These are phyloP conservation scores for Castanea mollissima DNA, from an alignment of 306 rosid genomes.

Conservation along the genomic window DNA sequence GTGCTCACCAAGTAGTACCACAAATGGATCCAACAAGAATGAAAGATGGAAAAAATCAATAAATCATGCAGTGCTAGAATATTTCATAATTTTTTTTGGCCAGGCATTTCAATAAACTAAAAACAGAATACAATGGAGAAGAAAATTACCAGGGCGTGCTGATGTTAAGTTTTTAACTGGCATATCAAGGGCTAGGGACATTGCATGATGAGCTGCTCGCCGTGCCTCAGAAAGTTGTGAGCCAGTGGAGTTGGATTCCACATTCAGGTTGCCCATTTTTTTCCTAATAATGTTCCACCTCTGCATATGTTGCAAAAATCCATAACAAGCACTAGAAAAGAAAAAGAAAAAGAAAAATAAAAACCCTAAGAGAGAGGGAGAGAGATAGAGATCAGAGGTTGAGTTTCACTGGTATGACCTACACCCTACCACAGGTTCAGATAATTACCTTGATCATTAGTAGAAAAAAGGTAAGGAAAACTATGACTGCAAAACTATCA, in stretches of 20 bases:
- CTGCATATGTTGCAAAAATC: conserved; percentile 47
- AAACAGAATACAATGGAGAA: conserved; percentile 10
- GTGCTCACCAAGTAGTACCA: background rate
- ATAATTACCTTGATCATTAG: background rate
- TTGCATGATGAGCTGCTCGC: conserved; percentile 81
- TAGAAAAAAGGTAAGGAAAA: background rate
- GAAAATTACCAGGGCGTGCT: conserved; percentile 49
- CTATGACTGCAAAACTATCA: background rate
- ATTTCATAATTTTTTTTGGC: conserved; percentile 11
- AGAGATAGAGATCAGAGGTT: background rate
- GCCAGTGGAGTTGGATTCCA: conserved; percentile 38
- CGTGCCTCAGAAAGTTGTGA: conserved; percentile 68
- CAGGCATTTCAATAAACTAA: conserved; percentile 2
- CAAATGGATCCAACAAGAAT: background rate
- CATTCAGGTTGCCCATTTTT: conserved; percentile 41
- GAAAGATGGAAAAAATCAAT: background rate
- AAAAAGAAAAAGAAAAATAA: background rate
- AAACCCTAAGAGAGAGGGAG: background rate
- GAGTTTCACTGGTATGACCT: background rate
- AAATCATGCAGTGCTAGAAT: conserved; percentile 6
- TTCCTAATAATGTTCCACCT: conserved; percentile 78
- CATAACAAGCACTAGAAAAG: conserved; percentile 32
- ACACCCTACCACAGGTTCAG: background rate
- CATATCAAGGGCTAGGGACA: conserved; percentile 70
- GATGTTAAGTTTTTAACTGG: conserved; percentile 61